phyloP scores from a whole-genome alignment of 2,329 filamentous ascomycete species.

The Sordariomycetes sp. region DNA sequence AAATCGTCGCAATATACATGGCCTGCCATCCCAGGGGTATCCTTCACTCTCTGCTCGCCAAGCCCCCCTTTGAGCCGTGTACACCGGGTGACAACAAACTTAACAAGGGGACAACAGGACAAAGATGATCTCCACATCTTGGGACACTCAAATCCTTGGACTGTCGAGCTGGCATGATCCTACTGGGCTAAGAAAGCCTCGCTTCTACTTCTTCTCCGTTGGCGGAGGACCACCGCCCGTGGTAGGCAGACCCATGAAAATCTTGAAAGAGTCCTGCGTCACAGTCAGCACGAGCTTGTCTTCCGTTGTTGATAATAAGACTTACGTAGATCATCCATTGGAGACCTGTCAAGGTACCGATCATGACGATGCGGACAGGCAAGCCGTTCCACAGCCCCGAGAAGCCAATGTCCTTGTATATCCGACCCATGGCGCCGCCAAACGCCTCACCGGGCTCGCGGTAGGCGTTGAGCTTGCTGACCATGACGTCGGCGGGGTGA shows the following conservation, averaged over 20 bases:
- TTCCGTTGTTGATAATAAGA: constrained; percentile 6
- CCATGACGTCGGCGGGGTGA: constrained; percentile 80
- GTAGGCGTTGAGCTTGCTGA: constrained; percentile 81
- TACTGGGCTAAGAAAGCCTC: background rate
- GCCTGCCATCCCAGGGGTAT: too few species aligned
- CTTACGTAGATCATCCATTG: constrained; percentile 89
- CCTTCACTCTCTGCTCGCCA: too few species aligned
- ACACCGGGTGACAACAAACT: too few species aligned
- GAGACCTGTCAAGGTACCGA: constrained; percentile 69
- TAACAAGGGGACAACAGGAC: too few species aligned
- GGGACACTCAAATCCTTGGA: too few species aligned
- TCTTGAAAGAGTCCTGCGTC: constrained; percentile 71
- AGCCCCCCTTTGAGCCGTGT: too few species aligned
- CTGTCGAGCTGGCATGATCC: too few species aligned
- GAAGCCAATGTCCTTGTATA: constrained; percentile 85
- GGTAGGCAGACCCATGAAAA: constrained; percentile 79
- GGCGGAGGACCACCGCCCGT: constrained; percentile 60
- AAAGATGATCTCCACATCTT: too few species aligned
- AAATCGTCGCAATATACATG: too few species aligned
- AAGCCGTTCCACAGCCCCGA: constrained; percentile 85
- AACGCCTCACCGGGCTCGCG: constrained; percentile 70
- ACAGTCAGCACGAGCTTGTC: constrained; percentile 14
- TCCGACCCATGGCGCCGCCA: constrained; percentile 64
- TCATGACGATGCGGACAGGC: constrained; percentile 81
- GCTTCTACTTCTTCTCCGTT: constrained; percentile 34